Evolutionary conservation across 495 filamentous ascomycete genomes (phyloP), one percentile per base, ranked within the genome.

Genomic region (Hypoxylon lienhwacheense): DNA sequence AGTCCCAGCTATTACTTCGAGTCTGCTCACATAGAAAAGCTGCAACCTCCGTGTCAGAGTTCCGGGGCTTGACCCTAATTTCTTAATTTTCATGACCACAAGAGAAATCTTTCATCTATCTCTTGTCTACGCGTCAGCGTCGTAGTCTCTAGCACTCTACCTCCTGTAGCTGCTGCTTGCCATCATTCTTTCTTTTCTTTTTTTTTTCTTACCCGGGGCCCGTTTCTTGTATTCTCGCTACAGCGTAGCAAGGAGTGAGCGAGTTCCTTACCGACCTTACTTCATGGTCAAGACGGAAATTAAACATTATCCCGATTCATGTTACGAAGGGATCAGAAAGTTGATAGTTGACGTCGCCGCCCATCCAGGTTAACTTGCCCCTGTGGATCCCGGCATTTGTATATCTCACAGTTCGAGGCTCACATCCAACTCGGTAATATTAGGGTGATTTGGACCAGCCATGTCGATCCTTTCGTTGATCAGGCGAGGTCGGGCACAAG

Each of bases 381-480:
- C 17, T 19, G 24, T 28, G 17, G 28, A 14, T 20, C 7, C 15
- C 20, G 21, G 15, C 12, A 16, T 12, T 35, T 47, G 16, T 16
- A 28, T 25, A 8, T 12, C 17, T 7, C 15, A 8, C 4, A 31
- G 14, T 31, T 19, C 10, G 16, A 25, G n/a, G 22, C 47, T 46
- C 20, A 17, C 47, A n/a, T 14, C 16, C 7, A 19, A 22, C 15
- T 39, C 31, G n/a, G 22, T 32, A 20, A 32, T 34, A 32, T 19
- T n/a, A 14, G 7, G 4, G 8, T 24, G 16, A 20, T 32, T 36
- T 31, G n/a, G 37, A 55, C 45, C 29, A 58, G 53, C 29, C 31
- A 82, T 82, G 79, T 79, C 79, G 31, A 66, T 82, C 14, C 79
- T 81, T 58, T 78, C 76, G 8, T 59, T 75, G 40, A 66, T 82